A percentile compares a stretch with the other conserved stretches of the same genome.
These are phyloP conservation scores for Metschnikowia peoriensis DNA, from an alignment of 805 yeast species.

Conservation along the genomic window DNA sequence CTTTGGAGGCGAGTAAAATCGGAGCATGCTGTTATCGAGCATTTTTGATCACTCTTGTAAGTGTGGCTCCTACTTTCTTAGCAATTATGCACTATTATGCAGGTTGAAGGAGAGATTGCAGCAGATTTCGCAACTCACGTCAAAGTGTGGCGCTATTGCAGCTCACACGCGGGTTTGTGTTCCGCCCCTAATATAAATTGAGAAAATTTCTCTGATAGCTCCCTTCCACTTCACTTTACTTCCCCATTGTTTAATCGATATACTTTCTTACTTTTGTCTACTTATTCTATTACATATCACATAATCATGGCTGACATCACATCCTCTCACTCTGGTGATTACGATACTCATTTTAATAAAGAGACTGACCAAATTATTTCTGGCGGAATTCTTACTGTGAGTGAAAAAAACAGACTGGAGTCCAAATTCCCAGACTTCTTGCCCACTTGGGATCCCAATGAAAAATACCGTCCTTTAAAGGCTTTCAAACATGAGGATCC, in stretches of 20 bases:
- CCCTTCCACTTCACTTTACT: neutral
- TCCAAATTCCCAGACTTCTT: constrained; percentile 53
- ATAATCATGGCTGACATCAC: constrained; percentile 5
- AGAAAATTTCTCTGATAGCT: neutral
- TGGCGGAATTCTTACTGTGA: constrained; percentile 50
- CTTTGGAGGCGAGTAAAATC: neutral
- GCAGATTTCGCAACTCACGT: constrained; percentile 12
- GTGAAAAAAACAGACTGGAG: constrained; percentile 23
- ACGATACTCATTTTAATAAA: constrained; percentile 49
- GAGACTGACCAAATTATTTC: constrained; percentile 42
- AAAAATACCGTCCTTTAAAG: constrained; percentile 50
- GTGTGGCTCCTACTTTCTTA: constrained; percentile 1
- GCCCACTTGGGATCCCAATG: constrained; percentile 67
- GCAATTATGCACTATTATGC: neutral
- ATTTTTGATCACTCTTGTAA: neutral
- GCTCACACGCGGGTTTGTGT: neutral
- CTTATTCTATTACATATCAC: neutral
- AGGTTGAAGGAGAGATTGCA: neutral
- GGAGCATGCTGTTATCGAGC: neutral
- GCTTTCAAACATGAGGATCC: constrained; percentile 60
- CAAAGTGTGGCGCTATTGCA: constrained; percentile 8
- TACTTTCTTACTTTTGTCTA: neutral
- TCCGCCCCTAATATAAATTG: neutral
- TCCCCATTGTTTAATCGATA: neutral
- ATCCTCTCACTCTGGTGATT: constrained; percentile 26